Evolutionary conservation across 2,329 filamentous ascomycete species (phyloP), one percentile per base, ranked within the genome.

Genomic region (Chaetoscypha palmicola): DNA sequence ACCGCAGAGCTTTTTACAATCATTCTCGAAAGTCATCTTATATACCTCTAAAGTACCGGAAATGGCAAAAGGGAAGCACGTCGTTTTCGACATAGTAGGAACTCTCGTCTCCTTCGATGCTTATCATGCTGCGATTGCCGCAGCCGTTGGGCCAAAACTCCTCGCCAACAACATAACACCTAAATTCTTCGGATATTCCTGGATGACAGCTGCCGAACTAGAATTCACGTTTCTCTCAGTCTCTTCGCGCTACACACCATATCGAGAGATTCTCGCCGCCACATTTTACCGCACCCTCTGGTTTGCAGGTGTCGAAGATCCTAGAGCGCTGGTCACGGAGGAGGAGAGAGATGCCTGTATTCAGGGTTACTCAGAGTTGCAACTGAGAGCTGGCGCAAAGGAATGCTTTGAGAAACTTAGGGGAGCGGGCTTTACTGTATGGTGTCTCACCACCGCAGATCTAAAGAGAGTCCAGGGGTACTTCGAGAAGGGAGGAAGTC

Each of bases 391-490:
- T 2, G 71, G 68, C 0, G 58, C 62, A 1, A 62, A 58, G 19
- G 67, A 71, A 44, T 67, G 65, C 35, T 64, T 73, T 30, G 51
- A 61, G 33, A 65, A 61, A 17, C 56, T 78, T 32, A 58, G 69
- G 3, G 62, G 61, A 0, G 63, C 58, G 0, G 70, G 73, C 0
- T 77, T 75, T 47, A 71, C 68, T 0, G 66, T 76, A 3, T 78
- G 74, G 73, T 69, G 65, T 23, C 63, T 78, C 20, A 77, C 74
- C 0, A 70, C 71, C 0, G 74, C 70, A 1, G 74, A 78, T 52
- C 55, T 63, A 2, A 58, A 64, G 37, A 61, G 74, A 4, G 74
- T 78, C 2, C 54, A 62, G 5, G 73, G 71, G 0, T 79, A 78
- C 48, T 76, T 79, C 48, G 53, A 62, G n/a, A 59, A 62, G 1